Evolutionary conservation across 805 yeast genomes (phyloP).

Genomic region (Jamesozyma gamospora): DNA sequence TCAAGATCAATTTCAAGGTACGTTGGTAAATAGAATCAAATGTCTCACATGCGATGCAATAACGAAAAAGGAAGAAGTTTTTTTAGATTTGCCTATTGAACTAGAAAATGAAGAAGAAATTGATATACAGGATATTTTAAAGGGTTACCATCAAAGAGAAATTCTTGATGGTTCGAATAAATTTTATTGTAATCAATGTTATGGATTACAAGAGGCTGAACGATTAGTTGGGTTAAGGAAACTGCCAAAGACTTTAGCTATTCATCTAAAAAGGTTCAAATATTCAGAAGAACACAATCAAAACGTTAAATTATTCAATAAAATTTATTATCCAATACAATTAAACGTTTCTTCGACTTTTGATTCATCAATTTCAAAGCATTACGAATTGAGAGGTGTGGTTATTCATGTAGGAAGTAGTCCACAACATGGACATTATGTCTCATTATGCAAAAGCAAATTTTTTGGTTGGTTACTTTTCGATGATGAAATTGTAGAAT

Average conservation of each 20-base stretch:
- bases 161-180: slow-evolving; percentile 79
- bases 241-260: slow-evolving; percentile 67
- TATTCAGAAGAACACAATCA: slow-evolving; percentile 74
- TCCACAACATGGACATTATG: slow-evolving; percentile 95
- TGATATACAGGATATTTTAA: slow-evolving; percentile 40
- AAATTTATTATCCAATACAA: slow-evolving; percentile 69
- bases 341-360: slow-evolving; percentile 51
- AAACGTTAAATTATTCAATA: slow-evolving; percentile 77
- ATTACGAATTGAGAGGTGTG: slow-evolving; percentile 74
- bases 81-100: slow-evolving; percentile 80
- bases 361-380: slow-evolving; percentile 34
- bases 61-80: slow-evolving; percentile 74
- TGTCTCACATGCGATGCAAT: slow-evolving; percentile 83
- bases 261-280: slow-evolving; percentile 87
- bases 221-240: slow-evolving; percentile 73
- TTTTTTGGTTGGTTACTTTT: slow-evolving; percentile 81
- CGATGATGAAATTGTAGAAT: slow-evolving; percentile 92
- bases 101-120: slow-evolving; percentile 66
- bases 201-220: slow-evolving; percentile 87
- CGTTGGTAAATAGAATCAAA: slow-evolving; percentile 74
- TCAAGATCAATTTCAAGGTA: slow-evolving; percentile 72
- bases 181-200: slow-evolving; percentile 85
- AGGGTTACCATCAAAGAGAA: slow-evolving; percentile 66
- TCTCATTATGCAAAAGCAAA: slow-evolving; percentile 70
- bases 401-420: slow-evolving; percentile 97